phyloP scores from a whole-genome alignment of 805 yeast genomes.

The Cyberlindnera bimundalis region DNA sequence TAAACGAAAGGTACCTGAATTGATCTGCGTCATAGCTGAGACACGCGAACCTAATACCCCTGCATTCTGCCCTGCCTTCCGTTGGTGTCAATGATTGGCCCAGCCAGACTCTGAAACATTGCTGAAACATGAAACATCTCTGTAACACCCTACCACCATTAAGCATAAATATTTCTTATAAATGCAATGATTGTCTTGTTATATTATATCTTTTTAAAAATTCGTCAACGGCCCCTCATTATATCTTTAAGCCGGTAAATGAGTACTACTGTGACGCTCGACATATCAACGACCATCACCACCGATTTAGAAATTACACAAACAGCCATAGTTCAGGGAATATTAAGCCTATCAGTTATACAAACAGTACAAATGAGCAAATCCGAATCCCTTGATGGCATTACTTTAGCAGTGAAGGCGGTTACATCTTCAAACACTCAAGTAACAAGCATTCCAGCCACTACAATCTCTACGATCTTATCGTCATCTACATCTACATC shows the following conservation, averaged over 20 bases:
- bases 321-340: constrained; percentile 16
- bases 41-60: no score
- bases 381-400: neutral
- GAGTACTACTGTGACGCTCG: constrained; percentile 14
- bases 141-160: neutral
- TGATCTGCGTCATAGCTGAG: no score
- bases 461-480: constrained; percentile 10
- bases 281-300: constrained; percentile 10
- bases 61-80: no score
- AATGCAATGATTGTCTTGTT: no score
- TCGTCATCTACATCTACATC: constrained; percentile 15
- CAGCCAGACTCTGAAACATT: constrained; percentile 3
- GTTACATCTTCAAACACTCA: neutral
- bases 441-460: neutral
- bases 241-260: constrained; percentile 2
- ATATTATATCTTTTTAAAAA: no score
- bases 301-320: constrained; percentile 6
- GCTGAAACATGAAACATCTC: constrained; percentile 10
- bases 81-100: no score
- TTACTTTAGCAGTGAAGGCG: constrained; percentile 15
- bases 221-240: no score
- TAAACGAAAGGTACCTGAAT: neutral
- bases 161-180: neutral
- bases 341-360: constrained; percentile 12
- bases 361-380: neutral